Evolutionary conservation across 768 basidiomycete species (phyloP), one percentile per base, ranked within the genome.

Genomic region (Tubosaeta sp.): DNA sequence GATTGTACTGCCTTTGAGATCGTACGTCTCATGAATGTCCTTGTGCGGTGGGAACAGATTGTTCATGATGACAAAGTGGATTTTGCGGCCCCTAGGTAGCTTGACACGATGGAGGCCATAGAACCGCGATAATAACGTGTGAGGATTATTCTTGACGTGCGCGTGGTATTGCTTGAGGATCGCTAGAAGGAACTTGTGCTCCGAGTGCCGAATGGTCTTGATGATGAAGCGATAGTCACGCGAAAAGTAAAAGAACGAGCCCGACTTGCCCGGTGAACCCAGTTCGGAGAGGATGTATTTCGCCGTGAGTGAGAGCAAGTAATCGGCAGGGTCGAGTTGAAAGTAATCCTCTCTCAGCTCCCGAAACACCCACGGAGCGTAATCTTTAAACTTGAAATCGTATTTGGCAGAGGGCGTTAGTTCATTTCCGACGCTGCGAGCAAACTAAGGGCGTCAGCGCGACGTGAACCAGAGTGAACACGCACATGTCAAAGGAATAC

Each of bases 301-400:
- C 9, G 89, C 86, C 5, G 97, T 99, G 52, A 99, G 82, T 1
- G 94, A 95, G 52, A 98, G 83, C 14, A 99, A 82, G 72, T 99
- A 98, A 70, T 99, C 97, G 33, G 94, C 92, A 3, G 97, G 95
- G 66, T 98, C 97, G 43, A 99, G 82, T 58, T 90, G 86, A 73
- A 99, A 98, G 68, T 86, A 79, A 58, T 94, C 88, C 72, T 98
- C 95, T 29, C 97, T 87, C 13, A 99, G 76, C 50, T 92, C 89
- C 26, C 95, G 90, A 72, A 99, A 99, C 4, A 98, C 91, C 88
- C 90, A 97, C 0, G 97, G 95, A 0, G 95, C 94, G 68, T 98
- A 99, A 67, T 99, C 95, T 70, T 98, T 98, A 79, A 98, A 98
- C 72, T 99, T 99, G 80, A 98, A 98, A 70, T 98, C 97, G 73